phyloP scores from a whole-genome alignment of 768 basidiomycete genomes.

The Mrakia gelida region DNA sequence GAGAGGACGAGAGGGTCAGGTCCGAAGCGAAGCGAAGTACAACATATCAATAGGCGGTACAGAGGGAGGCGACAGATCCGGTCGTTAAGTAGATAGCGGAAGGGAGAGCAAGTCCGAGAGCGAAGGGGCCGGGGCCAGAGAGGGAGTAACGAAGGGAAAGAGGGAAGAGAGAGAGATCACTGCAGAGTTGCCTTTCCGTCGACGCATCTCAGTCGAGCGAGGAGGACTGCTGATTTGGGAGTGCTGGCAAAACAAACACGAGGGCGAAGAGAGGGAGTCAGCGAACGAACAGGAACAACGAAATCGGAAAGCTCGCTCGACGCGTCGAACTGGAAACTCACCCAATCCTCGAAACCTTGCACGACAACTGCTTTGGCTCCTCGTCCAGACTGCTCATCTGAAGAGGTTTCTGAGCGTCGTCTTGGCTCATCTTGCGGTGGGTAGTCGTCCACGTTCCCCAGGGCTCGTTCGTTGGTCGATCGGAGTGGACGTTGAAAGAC shows the following conservation, averaged over 20 bases:
- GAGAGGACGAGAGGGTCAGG: too few relatives aligned
- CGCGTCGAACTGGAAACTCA: background rate
- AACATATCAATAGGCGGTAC: too few relatives aligned
- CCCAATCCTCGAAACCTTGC: background rate
- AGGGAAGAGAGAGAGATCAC: background rate
- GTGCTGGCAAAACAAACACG: background rate
- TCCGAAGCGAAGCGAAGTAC: too few relatives aligned
- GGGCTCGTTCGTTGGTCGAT: conserved; percentile 53
- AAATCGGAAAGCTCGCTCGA: background rate
- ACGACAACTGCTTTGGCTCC: conserved; percentile 1
- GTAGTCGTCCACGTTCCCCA: conserved; percentile 69
- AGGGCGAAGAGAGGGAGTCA: background rate
- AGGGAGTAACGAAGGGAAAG: background rate
- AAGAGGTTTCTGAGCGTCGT: background rate
- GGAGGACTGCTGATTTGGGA: background rate
- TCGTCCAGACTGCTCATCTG: background rate
- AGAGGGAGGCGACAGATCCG: too few relatives aligned
- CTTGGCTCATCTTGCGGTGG: background rate
- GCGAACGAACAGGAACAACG: background rate
- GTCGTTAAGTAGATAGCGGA: background rate
- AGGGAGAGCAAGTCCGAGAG: background rate
- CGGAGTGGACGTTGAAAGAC: conserved; percentile 61
- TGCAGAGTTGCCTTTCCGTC: background rate
- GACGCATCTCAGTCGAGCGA: background rate
- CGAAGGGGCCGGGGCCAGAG: background rate